Conservation (phyloP, 148 eudicot genomes). For the Silene latifolia region DNA sequence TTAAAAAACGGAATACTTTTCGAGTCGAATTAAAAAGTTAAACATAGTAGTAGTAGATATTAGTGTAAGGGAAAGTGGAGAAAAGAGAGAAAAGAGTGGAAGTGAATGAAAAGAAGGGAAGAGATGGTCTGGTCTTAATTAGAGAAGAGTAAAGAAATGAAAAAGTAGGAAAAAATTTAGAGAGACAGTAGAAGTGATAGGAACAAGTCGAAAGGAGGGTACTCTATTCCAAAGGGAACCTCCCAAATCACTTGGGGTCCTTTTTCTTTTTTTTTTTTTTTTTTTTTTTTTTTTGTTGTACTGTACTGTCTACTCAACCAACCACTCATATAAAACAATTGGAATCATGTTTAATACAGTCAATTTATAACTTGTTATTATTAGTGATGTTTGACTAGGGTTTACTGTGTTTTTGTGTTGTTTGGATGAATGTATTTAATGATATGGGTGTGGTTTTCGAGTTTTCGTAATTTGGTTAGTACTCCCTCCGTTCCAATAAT, state of each 20-base stretch:
- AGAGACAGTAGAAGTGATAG: conserved; percentile 21
- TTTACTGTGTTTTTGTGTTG: too few species aligned
- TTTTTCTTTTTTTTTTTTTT: too few species aligned
- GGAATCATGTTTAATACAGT: not conserved
- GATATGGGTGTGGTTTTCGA: too few species aligned
- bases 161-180: not conserved
- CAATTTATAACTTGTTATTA: too few species aligned
- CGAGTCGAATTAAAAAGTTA: not conserved
- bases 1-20: not conserved
- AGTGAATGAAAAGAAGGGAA: not conserved
- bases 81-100: not conserved
- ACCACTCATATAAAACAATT: not conserved
- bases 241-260: conserved; percentile 2
- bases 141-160: not conserved
- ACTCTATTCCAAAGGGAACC: conserved; percentile 20
- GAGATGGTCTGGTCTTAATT: too few species aligned
- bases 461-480: too few species aligned
- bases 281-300: too few species aligned
- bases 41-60: conserved; percentile 3
- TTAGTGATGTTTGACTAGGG: not conserved
- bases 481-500: too few species aligned
- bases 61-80: not conserved
- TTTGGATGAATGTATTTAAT: too few species aligned
- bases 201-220: conserved; percentile 20
- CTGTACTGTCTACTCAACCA: conserved; percentile 2